These are phyloP conservation scores for Aureobasidium zeae DNA, from an alignment of 2,329 filamentous ascomycete species.

Conservation along the genomic window DNA sequence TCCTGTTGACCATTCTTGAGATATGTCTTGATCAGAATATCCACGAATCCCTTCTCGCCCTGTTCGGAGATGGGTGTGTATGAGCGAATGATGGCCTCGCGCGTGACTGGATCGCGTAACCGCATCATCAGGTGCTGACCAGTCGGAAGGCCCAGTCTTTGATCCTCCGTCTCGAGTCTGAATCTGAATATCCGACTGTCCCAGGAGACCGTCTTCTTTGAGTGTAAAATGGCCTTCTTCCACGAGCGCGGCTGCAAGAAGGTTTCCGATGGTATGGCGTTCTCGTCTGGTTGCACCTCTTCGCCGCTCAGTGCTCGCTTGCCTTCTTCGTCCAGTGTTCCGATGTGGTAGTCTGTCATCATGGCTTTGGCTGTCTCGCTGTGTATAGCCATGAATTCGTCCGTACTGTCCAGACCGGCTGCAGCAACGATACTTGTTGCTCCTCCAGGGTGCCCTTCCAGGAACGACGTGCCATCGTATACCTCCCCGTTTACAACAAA, in stretches of 20 bases:
- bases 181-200: constrained; percentile 80
- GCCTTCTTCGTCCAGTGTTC: constrained; percentile 57
- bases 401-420: constrained; percentile 71
- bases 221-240: constrained; percentile 61
- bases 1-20: constrained; percentile 46
- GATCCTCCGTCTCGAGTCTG: constrained; percentile 59
- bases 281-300: constrained; percentile 33
- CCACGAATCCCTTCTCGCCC: constrained; percentile 52
- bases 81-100: constrained; percentile 67
- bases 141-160: constrained; percentile 65
- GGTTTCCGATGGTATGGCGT: constrained; percentile 38
- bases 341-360: constrained; percentile 81
- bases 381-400: constrained; percentile 88
- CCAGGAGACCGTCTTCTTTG: constrained; percentile 60
- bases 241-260: constrained; percentile 67
- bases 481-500: constrained; percentile 84
- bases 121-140: constrained; percentile 85
- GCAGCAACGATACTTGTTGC: constrained; percentile 74
- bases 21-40: constrained; percentile 79
- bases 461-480: constrained; percentile 73
- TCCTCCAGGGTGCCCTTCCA: constrained; percentile 77
- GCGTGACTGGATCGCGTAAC: constrained; percentile 59
- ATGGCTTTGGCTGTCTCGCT: constrained; percentile 86
- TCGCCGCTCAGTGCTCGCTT: constrained; percentile 43
- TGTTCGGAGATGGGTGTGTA: constrained; percentile 76